phyloP scores from a whole-genome alignment of 148 eudicot species.

The Rhododendron henanense region DNA sequence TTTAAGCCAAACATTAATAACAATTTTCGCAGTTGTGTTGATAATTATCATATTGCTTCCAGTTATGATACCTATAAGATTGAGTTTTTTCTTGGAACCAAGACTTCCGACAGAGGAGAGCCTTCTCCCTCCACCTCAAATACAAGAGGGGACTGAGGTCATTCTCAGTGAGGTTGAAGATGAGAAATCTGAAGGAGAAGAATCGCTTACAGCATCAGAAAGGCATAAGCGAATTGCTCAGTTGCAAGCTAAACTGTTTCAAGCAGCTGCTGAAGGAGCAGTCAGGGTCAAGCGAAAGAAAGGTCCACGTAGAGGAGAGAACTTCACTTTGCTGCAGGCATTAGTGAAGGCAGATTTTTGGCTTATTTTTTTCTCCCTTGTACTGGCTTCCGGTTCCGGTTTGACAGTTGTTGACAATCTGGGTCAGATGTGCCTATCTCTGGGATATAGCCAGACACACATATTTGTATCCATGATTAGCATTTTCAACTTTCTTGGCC shows the following conservation, averaged over 20 bases:
- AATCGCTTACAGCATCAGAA: conserved; percentile 19
- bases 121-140: conserved; percentile 30
- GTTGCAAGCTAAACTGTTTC: conserved; percentile 50
- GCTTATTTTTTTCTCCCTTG: conserved; percentile 36
- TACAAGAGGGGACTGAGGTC: conserved; percentile 33
- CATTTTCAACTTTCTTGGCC: conserved; percentile 69
- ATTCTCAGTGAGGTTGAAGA: conserved; percentile 54
- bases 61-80: conserved; percentile 32
- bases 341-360: conserved; percentile 42
- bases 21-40: conserved; percentile 25
- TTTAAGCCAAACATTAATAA: conserved; percentile 26
- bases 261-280: conserved; percentile 67
- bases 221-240: conserved; percentile 43
- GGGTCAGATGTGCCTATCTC: conserved; percentile 60
- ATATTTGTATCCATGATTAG: conserved; percentile 63
- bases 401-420: conserved; percentile 58
- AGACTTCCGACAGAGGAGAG: conserved; percentile 30
- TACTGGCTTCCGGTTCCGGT: conserved; percentile 49
- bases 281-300: conserved; percentile 43
- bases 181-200: conserved; percentile 24
- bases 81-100: conserved; percentile 32
- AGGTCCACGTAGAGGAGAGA: conserved; percentile 52
- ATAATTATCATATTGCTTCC: conserved; percentile 41
- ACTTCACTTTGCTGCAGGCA: conserved; percentile 48
- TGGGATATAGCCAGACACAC: conserved; percentile 36